Base-by-base conservation (phyloP, 768 basidiomycete species). In the Lyophyllum semitale region DNA sequence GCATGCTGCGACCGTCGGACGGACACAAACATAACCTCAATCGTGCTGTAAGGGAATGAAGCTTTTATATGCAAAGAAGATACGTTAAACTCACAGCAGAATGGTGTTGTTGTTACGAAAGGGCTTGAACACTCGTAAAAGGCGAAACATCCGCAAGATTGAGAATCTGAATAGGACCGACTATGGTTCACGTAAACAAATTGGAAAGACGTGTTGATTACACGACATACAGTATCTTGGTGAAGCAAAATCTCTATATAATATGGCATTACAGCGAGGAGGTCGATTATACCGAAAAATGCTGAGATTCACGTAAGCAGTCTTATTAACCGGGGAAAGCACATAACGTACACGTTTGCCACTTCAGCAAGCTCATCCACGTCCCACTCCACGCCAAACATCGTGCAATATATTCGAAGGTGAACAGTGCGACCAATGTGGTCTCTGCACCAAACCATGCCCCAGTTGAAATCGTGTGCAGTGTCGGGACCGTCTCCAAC, bases 21-120 rank as follows among this genome's bases (percentile, higher is more conserved):
- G 27, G 92, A 87, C 27, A 96, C 80, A 67, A 89, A 93, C 94
- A 96, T 97, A 63, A 93, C 91, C 75, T 93, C 90, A 46, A 93
- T 93, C 0, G 91, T 93, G 43, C 90, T 91, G 52, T 18, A 43
- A 12, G 42, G 41, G 20, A 23, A 53, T 62, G 55, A 38, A 52
- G 33, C 38, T 13, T 9, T 12, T 29, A 13, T 48, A 23, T 13
- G 54, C 6, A 23, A 17, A 20, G 46, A 18, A 33, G 25, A 13
- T 6, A 18, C 40, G 4, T 22, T 29, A 8, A 44, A 78, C 90
- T 53, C 68, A 92, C 85, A 93, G 71, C n/a, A 93, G 78, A 53
- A 93, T 85, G 15, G 88, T 90, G 61, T 86, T 85, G 58, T 87
- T 91, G 63, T 93, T 87, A 53, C 87, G 83, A 79, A 96, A 96